Conservation (phyloP, 768 basidiomycete genomes). For the Amanita exitialis region DNA sequence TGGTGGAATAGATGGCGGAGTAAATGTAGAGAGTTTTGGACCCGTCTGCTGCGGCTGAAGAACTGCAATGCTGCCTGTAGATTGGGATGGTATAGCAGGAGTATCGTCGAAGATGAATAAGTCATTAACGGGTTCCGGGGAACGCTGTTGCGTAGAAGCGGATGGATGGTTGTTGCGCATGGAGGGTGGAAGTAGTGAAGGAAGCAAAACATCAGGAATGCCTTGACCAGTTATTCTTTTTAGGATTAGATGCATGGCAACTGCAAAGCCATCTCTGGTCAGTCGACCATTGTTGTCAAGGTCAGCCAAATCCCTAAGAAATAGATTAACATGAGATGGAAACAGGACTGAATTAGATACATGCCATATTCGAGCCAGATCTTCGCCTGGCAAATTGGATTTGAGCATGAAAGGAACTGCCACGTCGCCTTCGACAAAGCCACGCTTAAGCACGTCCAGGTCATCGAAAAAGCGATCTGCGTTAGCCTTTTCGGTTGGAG, state of each 20-base stretch:
- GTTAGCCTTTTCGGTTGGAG: conserved; percentile 63
- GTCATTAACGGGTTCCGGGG: conserved; percentile 34
- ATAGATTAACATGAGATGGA: conserved; percentile 5
- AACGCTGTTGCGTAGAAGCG: conserved; percentile 28
- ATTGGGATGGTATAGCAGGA: conserved; percentile 33
- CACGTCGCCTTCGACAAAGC: conserved; percentile 85
- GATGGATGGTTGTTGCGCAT: conserved; percentile 37
- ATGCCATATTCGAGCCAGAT: conserved; percentile 88
- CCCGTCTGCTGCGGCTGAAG: conserved; percentile 24
- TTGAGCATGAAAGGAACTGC: conserved; percentile 95
- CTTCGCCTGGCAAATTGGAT: conserved; percentile 72
- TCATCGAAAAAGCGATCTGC: conserved; percentile 73
- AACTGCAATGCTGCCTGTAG: conserved; percentile 21
- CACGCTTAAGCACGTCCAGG: conserved; percentile 67
- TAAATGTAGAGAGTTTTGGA: conserved; percentile 13
- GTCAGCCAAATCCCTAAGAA: conserved; percentile 83
- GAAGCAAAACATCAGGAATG: conserved; percentile 61
- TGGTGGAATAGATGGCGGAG: conserved; percentile 15
- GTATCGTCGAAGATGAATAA: conserved; percentile 47
- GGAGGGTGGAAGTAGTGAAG: conserved; percentile 72
- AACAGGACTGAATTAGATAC: conserved; percentile 15
- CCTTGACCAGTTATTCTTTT: conserved; percentile 73
- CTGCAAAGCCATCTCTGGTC: conserved; percentile 87
- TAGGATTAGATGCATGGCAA: conserved; percentile 91
- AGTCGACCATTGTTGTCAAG: conserved; percentile 80